Percentiles rank a stretch among this genome's conserved stretches.
These are phyloP conservation scores for Coemansia sp. DNA, from an alignment of 192 early-diverging fungal species.

Conservation along the genomic window DNA sequence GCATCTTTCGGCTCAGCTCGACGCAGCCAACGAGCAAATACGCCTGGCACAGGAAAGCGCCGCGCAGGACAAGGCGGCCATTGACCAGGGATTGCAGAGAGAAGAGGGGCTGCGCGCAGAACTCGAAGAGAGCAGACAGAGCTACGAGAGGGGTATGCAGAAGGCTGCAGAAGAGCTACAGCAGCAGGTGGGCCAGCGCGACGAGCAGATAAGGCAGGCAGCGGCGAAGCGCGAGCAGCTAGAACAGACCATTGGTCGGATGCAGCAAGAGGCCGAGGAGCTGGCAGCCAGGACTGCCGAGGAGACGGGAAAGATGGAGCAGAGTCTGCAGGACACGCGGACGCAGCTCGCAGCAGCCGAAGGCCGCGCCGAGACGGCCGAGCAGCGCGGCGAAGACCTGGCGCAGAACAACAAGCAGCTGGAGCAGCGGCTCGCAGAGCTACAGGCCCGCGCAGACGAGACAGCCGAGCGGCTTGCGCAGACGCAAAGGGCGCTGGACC, in stretches of 20 bases:
- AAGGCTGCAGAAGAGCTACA: background rate
- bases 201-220: background rate
- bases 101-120: background rate
- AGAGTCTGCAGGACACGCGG: background rate
- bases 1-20: constrained; percentile 6
- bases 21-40: constrained; percentile 4
- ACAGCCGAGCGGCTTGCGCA: constrained; percentile 2
- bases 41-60: background rate
- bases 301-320: background rate
- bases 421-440: constrained; percentile 4
- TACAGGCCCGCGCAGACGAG: background rate
- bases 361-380: constrained; percentile 11
- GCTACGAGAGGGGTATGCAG: background rate
- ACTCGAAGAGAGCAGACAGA: background rate
- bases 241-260: background rate
- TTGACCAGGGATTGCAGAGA: background rate
- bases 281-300: background rate
- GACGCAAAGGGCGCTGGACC: constrained; percentile 11
- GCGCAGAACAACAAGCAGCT: background rate
- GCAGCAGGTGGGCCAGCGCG: constrained; percentile 12
- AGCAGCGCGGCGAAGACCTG: constrained; percentile 1
- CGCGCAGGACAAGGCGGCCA: background rate
- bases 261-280: background rate
- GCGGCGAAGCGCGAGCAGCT: background rate
- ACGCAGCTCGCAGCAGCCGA: constrained; percentile 2